Percentiles rank a stretch among this genome's conserved stretches.
phyloP scores from a whole-genome alignment of 257 asterid species.

The Coffea canephora region DNA sequence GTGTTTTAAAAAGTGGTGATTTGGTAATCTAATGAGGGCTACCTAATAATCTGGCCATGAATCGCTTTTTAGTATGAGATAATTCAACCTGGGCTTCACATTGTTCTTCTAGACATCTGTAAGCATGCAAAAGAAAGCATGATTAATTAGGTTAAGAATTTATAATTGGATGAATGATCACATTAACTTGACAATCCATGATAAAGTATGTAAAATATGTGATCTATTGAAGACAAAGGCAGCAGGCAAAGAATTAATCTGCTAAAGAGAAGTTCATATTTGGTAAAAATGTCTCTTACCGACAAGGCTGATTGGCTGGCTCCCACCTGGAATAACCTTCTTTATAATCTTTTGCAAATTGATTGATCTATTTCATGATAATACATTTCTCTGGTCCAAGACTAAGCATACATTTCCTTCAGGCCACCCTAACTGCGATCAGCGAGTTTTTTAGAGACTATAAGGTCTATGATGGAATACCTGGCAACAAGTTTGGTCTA shows the following conservation, averaged over 20 bases:
- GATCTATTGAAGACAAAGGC: not conserved
- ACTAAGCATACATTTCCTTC: conserved; percentile 2
- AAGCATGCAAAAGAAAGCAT: too few relatives aligned
- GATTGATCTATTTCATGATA: not conserved
- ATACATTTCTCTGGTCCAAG: conserved; percentile 2
- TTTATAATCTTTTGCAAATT: not conserved
- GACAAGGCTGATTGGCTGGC: not conserved
- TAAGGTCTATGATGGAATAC: conserved; percentile 98
- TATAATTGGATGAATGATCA: not conserved
- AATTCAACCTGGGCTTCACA: not conserved
- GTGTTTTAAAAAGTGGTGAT: too few relatives aligned
- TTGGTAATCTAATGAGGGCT: too few relatives aligned
- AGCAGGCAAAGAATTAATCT: not conserved
- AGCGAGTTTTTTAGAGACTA: conserved; percentile 98
- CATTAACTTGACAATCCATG: not conserved
- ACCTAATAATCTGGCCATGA: too few relatives aligned
- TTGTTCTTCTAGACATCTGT: not conserved
- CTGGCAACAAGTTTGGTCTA: conserved; percentile 92
- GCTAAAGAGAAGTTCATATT: too few relatives aligned
- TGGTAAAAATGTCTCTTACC: not conserved
- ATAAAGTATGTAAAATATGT: not conserved
- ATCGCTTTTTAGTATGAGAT: not conserved
- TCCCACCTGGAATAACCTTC: not conserved
- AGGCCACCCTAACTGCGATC: conserved; percentile 95
- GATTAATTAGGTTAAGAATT: too few relatives aligned